These are phyloP conservation scores for Lactarius trivialis DNA, from an alignment of 768 basidiomycete genomes.

Conservation along the genomic window DNA sequence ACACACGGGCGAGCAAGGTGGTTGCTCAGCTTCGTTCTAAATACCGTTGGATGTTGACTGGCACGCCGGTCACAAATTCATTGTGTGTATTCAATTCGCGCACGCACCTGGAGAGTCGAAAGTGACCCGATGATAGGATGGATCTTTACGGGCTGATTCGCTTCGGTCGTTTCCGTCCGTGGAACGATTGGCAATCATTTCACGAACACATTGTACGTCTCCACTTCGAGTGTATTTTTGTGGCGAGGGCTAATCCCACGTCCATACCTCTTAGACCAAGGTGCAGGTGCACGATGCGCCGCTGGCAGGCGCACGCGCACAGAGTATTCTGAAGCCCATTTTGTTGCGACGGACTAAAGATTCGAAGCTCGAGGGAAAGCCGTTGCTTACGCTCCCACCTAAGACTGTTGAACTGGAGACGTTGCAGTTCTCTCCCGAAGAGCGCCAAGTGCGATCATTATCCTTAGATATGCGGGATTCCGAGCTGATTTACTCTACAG, in stretches of 20 bases:
- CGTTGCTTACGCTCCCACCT: constrained; percentile 55
- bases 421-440: constrained; percentile 58
- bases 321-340: constrained; percentile 58
- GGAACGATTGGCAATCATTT: constrained; percentile 68
- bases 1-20: constrained; percentile 51
- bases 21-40: constrained; percentile 54
- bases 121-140: constrained; percentile 34
- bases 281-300: constrained; percentile 51
- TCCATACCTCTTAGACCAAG: constrained; percentile 35
- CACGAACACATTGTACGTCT: constrained; percentile 45
- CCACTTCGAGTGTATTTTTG: not conserved
- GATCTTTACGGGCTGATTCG: constrained; percentile 68
- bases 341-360: constrained; percentile 72
- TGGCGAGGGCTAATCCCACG: not conserved
- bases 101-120: not conserved
- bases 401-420: constrained; percentile 54
- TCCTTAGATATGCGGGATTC: not conserved
- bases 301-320: constrained; percentile 60
- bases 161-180: constrained; percentile 62
- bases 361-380: constrained; percentile 57
- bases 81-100: constrained; percentile 34
- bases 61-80: constrained; percentile 69
- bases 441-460: constrained; percentile 44
- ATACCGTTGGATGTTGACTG: constrained; percentile 75
- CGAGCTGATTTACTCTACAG: constrained; percentile 27